Percentiles rank a stretch among this genome's conserved stretches.
These are phyloP conservation scores for Lyophyllum shimeji DNA, from an alignment of 768 basidiomycete genomes.

Conservation along the genomic window DNA sequence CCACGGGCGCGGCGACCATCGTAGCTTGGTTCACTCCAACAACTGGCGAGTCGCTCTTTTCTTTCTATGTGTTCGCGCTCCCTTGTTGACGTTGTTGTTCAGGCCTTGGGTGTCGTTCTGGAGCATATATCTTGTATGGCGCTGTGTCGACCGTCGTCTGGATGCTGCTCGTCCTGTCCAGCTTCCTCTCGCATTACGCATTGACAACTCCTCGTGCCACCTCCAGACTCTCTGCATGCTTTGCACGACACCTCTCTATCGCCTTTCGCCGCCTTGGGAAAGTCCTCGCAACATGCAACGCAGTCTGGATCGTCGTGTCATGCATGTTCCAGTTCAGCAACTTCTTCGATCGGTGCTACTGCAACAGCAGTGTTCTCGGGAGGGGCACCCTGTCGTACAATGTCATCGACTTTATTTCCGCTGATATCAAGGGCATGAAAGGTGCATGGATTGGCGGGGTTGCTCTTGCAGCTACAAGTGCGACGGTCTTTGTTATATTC, in stretches of 20 bases:
- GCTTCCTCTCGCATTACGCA: conserved; percentile 27
- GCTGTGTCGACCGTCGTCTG: conserved; percentile 30
- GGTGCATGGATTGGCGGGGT: conserved; percentile 38
- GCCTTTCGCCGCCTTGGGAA: conserved; percentile 29
- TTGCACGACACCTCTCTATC: conserved; percentile 22
- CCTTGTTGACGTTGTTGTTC: not conserved
- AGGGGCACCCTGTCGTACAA: conserved; percentile 25
- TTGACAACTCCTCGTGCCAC: not conserved
- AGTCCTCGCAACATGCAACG: conserved; percentile 27
- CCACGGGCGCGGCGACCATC: conserved; percentile 25
- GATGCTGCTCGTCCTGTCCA: conserved; percentile 28
- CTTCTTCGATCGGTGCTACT: conserved; percentile 34
- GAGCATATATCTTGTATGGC: conserved; percentile 30
- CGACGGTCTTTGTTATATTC: conserved; percentile 23
- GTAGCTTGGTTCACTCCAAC: conserved; percentile 27
- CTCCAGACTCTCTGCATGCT: not conserved
- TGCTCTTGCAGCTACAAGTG: conserved; percentile 23
- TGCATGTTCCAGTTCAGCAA: conserved; percentile 33
- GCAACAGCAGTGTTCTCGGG: conserved; percentile 33
- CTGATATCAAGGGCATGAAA: conserved; percentile 25
- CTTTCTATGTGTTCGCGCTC: not conserved
- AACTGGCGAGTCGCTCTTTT: conserved; percentile 13
- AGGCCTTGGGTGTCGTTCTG: conserved; percentile 35
- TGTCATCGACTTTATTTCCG: conserved; percentile 20
- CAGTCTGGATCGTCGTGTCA: conserved; percentile 27